Evolutionary conservation across 768 basidiomycete species (phyloP), one percentile per base, ranked within the genome.

Genomic region (Phaffia australis): DNA sequence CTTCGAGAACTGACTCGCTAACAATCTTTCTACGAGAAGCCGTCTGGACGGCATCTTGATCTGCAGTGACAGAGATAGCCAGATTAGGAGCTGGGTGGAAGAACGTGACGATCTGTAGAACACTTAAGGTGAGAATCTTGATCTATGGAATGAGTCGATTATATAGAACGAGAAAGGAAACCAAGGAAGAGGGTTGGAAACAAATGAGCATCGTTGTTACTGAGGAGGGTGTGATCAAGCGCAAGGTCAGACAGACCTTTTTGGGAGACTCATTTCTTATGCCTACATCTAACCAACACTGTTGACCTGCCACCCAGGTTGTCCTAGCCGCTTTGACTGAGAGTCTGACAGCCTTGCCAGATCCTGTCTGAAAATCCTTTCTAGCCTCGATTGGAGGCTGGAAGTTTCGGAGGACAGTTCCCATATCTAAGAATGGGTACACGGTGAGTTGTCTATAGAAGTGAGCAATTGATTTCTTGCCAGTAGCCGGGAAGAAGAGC

Each of bases 391-490:
- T 74, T 2, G 86, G 84, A 49, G 81, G 79, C 18, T 80, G 76
- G 3, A 84, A 81, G 3, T 86, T 80, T 1, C 83, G 80, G 21
- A 95, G 81, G 25, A 85, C 79, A 4, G 78, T 64, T 23, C 80
- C 76, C 3, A 86, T 82, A 65, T 88, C 81, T 23, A 91, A 76
- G 56, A 82, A 83, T 1, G 90, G 89, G 83, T 85, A 89, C 32
- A 93, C 79, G 62, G 85, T 83, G 75, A 89, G 85, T 56, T 84
- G 78, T 11, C 91, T 84, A 75, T 92, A 94, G 75, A 93, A 91
- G 76, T 95, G 91, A 3, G 90, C 86, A 46, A 93, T 85, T 3
- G 87, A 88, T 18, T 83, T 80, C 70, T 81, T 81, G 30, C 79
- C 78, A 4, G 82, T 82, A 19, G 79, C 76, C 1, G 82, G 72